These are phyloP conservation scores for Cytospora mali DNA, from an alignment of 2,329 filamentous ascomycete species.

Conservation along the genomic window DNA sequence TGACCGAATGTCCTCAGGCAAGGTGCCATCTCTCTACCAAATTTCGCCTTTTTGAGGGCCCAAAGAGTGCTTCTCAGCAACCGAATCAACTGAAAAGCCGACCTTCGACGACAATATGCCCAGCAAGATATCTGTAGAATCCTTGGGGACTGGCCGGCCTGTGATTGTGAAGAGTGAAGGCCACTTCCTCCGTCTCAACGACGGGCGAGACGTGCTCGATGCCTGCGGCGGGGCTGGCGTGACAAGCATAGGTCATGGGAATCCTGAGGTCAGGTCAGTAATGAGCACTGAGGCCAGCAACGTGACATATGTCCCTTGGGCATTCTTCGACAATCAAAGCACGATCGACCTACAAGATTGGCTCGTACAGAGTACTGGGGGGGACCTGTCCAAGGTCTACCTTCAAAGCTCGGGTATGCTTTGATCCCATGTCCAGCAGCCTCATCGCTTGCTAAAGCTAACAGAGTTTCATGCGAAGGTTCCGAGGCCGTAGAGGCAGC, in stretches of 20 bases:
- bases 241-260: constrained; percentile 69
- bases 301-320: constrained; percentile 37
- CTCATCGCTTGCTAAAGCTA: neutral
- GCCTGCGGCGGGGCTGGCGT: constrained; percentile 75
- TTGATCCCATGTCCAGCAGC: neutral
- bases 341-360: constrained; percentile 51
- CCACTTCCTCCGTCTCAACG: constrained; percentile 31
- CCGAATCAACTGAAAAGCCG: neutral
- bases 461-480: constrained; percentile 42
- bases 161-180: constrained; percentile 30
- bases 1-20: neutral
- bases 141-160: constrained; percentile 14
- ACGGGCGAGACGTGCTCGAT: constrained; percentile 66
- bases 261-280: constrained; percentile 61
- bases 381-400: constrained; percentile 43
- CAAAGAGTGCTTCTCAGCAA: neutral
- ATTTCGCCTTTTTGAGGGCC: neutral
- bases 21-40: no score
- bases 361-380: constrained; percentile 42
- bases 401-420: constrained; percentile 40
- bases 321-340: constrained; percentile 56
- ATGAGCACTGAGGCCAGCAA: constrained; percentile 53
- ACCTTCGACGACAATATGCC: neutral
- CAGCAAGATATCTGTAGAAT: neutral
- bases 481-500: constrained; percentile 72